These are phyloP conservation scores for Ceratobasidium sp. DNA, from an alignment of 1,284 basidiomycete genomes.

Conservation along the genomic window DNA sequence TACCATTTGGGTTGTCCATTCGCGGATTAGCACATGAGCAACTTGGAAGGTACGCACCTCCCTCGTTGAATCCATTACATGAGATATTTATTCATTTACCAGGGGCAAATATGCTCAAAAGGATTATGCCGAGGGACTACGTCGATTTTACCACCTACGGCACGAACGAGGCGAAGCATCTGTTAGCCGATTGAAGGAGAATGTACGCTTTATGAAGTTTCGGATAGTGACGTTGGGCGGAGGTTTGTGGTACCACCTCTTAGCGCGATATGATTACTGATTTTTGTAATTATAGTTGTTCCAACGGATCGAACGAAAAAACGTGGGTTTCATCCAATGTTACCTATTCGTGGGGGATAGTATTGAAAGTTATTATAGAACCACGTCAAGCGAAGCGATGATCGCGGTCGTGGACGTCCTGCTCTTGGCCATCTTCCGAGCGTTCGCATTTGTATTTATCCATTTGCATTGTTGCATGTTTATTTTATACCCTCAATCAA, in stretches of 20 bases:
- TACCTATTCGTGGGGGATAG: neutral
- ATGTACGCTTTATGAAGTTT: slow-evolving; percentile 26
- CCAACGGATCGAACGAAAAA: neutral
- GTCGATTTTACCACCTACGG: neutral
- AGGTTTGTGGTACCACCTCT: neutral
- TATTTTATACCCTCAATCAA: too few relatives aligned
- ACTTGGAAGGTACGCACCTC: neutral
- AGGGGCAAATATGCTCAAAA: slow-evolving; percentile 18
- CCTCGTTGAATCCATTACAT: neutral
- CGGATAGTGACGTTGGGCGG: slow-evolving; percentile 11
- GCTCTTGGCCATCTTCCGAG: too few relatives aligned
- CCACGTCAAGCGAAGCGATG: neutral
- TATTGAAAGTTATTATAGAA: neutral
- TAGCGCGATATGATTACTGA: neutral
- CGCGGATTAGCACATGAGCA: slow-evolving; percentile 19
- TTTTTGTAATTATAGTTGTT: neutral
- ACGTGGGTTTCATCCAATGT: neutral
- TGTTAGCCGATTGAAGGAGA: slow-evolving; percentile 5
- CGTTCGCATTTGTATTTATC: too few relatives aligned
- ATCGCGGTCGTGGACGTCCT: neutral
- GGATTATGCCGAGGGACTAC: slow-evolving; percentile 24
- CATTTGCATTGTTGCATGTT: too few relatives aligned
- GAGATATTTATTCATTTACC: neutral
- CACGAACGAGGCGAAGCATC: slow-evolving; percentile 22
- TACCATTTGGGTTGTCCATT: slow-evolving; percentile 19